These are phyloP conservation scores for Diplodia scrobiculata DNA, from an alignment of 2,329 filamentous ascomycete species.

Conservation along the genomic window DNA sequence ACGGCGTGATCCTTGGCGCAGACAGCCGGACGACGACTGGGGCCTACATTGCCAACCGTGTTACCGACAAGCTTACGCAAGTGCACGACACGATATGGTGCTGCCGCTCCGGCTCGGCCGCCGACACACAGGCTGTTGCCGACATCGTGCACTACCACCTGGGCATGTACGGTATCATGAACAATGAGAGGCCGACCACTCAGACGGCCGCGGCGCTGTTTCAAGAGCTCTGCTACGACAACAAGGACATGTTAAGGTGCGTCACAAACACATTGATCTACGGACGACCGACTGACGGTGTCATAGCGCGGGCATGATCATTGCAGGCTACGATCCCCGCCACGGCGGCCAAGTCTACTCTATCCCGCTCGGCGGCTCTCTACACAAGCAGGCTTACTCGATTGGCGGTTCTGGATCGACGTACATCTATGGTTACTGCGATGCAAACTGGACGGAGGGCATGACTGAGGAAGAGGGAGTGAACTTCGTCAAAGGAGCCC, in stretches of 20 bases:
- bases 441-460: constrained; percentile 90
- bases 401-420: constrained; percentile 97
- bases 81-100: constrained; percentile 99
- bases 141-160: constrained; percentile 98
- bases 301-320: constrained; percentile 86
- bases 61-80: constrained; percentile 98
- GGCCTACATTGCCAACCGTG: constrained; percentile 97
- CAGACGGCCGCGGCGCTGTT: constrained; percentile 95
- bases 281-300: constrained; percentile 33
- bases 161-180: constrained; percentile 85
- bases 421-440: constrained; percentile 99
- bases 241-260: constrained; percentile 90
- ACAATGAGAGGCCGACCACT: constrained; percentile 87
- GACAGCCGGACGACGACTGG: constrained; percentile 97
- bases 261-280: constrained; percentile 39
- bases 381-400: constrained; percentile 95
- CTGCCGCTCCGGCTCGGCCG: constrained; percentile 94
- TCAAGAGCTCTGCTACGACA: constrained; percentile 96
- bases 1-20: constrained; percentile 95
- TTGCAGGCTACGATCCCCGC: constrained; percentile 94
- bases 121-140: constrained; percentile 95
- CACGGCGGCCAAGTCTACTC: constrained; percentile 97
- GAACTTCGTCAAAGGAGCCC: constrained; percentile 85
- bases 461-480: constrained; percentile 94
- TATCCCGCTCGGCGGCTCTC: constrained; percentile 90